Evolutionary conservation across 2,329 filamentous ascomycete genomes (phyloP), one percentile per base, ranked within the genome.

Genomic region (Chalara sp.): DNA sequence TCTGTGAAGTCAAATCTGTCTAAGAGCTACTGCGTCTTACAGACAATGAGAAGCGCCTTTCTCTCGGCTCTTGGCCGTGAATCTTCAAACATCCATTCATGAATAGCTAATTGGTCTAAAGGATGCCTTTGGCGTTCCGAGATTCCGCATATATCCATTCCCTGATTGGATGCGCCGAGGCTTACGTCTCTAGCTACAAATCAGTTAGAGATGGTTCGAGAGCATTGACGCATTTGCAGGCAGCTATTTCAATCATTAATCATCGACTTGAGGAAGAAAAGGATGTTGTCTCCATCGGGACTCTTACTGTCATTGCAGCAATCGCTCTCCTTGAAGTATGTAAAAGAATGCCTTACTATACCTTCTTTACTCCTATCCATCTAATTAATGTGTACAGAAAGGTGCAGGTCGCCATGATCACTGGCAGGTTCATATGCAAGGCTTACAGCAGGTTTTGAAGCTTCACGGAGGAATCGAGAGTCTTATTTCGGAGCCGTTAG

Each of bases 181-280:
- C 13, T 11, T 39, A 39, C 13, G 3, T 39, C 13, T 39, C 35
- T 11, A 13, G 35, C 10, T 39, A 39, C 13, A 39, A 10, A 39
- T 11, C 10, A 3, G 35, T 39, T 39, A 39, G 35, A 13, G 13
- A 39, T 13, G 35, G 35, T 39, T 39, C 13, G 13, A 39, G 13
- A 12, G 47, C 37, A n/a, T 43, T 49, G 29, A 32, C 13, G 32
- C 47, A 49, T 32, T 21, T 49, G 29, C 21, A 42, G 4, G 40
- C 47, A 29, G 47, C 47, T 31, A 49, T 49, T 43, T 49, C 47
- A 8, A 42, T 49, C 28, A 32, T 49, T 28, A 49, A 43, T 49
- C 13, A 42, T 5, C 46, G 46, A 31, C 46, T 48, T 30, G 30
- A 12, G 10, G 30, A 10, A 21, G n/a, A 13, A 40, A 10, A 21